phyloP scores from a whole-genome alignment of 805 yeast genomes.

The Zygoascus ofunaensis region DNA sequence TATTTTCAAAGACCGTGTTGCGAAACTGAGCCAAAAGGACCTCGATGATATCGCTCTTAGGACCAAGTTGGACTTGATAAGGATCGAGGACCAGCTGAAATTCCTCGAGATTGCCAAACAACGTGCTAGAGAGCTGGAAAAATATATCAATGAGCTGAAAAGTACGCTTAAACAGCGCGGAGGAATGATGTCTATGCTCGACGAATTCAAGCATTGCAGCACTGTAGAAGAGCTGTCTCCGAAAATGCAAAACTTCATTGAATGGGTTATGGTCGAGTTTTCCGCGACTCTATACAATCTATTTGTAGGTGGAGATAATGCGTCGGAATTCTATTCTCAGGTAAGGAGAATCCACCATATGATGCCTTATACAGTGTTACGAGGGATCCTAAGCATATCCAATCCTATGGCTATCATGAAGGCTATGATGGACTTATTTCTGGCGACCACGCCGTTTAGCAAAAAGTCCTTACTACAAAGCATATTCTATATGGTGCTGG shows the following conservation, averaged over 20 bases:
- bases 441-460: slow-evolving; percentile 64
- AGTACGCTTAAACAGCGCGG: slow-evolving; percentile 43
- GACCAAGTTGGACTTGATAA: slow-evolving; percentile 49
- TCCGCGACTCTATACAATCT: slow-evolving; percentile 78
- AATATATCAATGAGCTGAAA: slow-evolving; percentile 53
- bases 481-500: slow-evolving; percentile 59
- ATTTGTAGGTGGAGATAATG: slow-evolving; percentile 71
- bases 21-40: slow-evolving; percentile 36
- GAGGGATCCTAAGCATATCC: slow-evolving; percentile 68
- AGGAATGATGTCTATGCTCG: slow-evolving; percentile 44
- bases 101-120: slow-evolving; percentile 64
- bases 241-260: slow-evolving; percentile 57
- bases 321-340: slow-evolving; percentile 66
- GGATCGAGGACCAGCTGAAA: slow-evolving; percentile 53
- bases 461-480: slow-evolving; percentile 61
- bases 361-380: slow-evolving; percentile 73
- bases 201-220: slow-evolving; percentile 51
- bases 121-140: slow-evolving; percentile 45
- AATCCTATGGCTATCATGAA: slow-evolving; percentile 83
- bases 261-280: slow-evolving; percentile 74
- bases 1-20: slow-evolving; percentile 35
- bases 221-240: slow-evolving; percentile 54
- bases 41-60: slow-evolving; percentile 49
- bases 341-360: slow-evolving; percentile 61
- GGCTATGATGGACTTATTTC: slow-evolving; percentile 66